A percentile compares a stretch with the other conserved stretches of the same genome.
Evolutionary conservation across 2,329 filamentous ascomycete species (phyloP).

Genomic region (Ceratocystis cubensis): DNA sequence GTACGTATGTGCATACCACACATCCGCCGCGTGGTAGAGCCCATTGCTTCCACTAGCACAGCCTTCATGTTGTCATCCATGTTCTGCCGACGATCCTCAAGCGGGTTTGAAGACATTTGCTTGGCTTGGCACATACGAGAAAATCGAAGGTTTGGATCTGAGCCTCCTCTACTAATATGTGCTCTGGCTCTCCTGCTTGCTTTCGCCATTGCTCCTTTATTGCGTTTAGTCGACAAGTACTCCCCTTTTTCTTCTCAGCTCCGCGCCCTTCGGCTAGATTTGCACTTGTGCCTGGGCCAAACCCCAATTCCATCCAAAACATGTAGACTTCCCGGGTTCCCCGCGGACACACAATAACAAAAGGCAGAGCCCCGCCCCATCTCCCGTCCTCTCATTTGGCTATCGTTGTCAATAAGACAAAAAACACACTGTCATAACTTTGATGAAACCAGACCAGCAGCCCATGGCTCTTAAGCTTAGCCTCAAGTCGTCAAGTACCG

Average conservation of each 20-base stretch:
- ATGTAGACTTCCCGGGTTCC: too few species aligned
- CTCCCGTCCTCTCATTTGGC: not conserved
- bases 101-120: not conserved
- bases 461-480: not conserved
- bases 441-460: not conserved
- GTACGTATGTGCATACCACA: not conserved
- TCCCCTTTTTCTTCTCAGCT: too few species aligned
- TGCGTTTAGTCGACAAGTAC: not conserved
- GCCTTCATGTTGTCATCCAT: conserved; percentile 7
- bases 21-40: not conserved
- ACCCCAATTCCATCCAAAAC: too few species aligned
- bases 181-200: not conserved
- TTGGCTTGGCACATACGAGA: not conserved
- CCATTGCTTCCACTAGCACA: conserved; percentile 1
- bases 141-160: not conserved
- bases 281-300: too few species aligned
- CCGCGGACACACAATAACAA: not conserved
- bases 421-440: not conserved
- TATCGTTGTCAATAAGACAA: not conserved
- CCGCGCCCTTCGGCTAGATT: too few species aligned
- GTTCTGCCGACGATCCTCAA: not conserved
- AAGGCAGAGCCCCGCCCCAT: not conserved
- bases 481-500: not conserved
- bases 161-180: not conserved
- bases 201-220: not conserved